These are phyloP conservation scores for Pulveroboletus frians DNA, from an alignment of 768 basidiomycete species.

Conservation along the genomic window DNA sequence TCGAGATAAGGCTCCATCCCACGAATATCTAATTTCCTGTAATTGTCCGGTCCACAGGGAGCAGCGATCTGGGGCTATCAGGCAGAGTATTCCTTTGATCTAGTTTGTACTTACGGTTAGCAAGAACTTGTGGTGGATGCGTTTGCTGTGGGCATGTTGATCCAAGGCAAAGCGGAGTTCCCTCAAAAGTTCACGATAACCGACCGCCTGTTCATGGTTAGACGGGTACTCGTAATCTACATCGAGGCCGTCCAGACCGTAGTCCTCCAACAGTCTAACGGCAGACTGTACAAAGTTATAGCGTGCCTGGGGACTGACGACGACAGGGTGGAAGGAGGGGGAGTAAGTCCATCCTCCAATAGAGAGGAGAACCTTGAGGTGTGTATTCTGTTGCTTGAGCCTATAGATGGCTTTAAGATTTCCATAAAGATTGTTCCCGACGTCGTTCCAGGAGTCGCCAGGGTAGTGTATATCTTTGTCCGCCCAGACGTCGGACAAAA, in stretches of 20 bases:
- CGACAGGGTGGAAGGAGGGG: constrained; percentile 78
- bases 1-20: constrained; percentile 89
- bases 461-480: constrained; percentile 97
- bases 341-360: constrained; percentile 98
- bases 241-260: constrained; percentile 89
- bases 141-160: constrained; percentile 60
- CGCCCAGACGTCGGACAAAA: constrained; percentile 87
- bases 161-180: constrained; percentile 76
- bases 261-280: constrained; percentile 79
- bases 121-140: constrained; percentile 57
- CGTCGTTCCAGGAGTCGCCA: constrained; percentile 92
- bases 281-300: constrained; percentile 77
- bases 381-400: constrained; percentile 81
- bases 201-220: constrained; percentile 68
- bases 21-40: constrained; percentile 66
- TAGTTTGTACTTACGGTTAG: constrained; percentile 58
- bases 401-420: constrained; percentile 92
- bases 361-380: constrained; percentile 74
- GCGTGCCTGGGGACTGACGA: constrained; percentile 57
- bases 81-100: not conserved
- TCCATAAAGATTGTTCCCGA: constrained; percentile 87
- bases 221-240: constrained; percentile 92
- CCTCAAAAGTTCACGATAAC: constrained; percentile 77
- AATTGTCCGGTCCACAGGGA: constrained; percentile 86
- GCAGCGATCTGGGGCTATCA: constrained; percentile 65